These are phyloP conservation scores for Tanacetum coccineum DNA, from an alignment of 129 eudicot genomes.

Conservation along the genomic window DNA sequence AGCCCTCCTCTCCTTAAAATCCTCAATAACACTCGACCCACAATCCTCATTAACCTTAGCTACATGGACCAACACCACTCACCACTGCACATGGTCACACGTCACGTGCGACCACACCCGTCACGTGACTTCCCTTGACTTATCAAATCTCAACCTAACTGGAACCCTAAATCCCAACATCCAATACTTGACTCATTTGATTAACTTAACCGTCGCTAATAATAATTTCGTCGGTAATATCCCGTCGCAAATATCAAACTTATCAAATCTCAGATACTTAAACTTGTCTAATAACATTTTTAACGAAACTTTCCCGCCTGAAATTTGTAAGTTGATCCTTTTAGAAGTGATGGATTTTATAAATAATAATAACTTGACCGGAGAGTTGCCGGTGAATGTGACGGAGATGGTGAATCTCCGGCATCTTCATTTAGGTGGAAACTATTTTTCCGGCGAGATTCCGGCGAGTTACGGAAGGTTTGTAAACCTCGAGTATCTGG, in stretches of 20 bases:
- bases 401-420: slow-evolving; percentile 39
- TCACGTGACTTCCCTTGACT: slow-evolving; percentile 51
- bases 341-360: slow-evolving; percentile 71
- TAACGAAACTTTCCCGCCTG: slow-evolving; percentile 51
- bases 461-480: slow-evolving; percentile 59
- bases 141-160: slow-evolving; percentile 53
- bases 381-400: slow-evolving; percentile 43
- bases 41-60: slow-evolving; percentile 41
- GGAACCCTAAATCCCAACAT: slow-evolving; percentile 56
- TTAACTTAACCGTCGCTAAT: slow-evolving; percentile 48
- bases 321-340: slow-evolving; percentile 31
- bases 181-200: slow-evolving; percentile 37
- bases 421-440: slow-evolving; percentile 74
- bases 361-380: slow-evolving; percentile 75
- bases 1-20: slow-evolving; percentile 66
- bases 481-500: slow-evolving; percentile 53
- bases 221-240: slow-evolving; percentile 55
- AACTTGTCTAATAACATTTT: slow-evolving; percentile 72
- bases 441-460: slow-evolving; percentile 57
- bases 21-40: slow-evolving; percentile 64
- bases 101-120: slow-evolving; percentile 58
- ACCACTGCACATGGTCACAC: slow-evolving; percentile 62
- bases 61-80: slow-evolving; percentile 53
- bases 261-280: slow-evolving; percentile 44
- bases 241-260: slow-evolving; percentile 52